Evolutionary conservation across 164 flowering plant species (phyloP), one percentile per base, ranked within the genome.

Genomic region (Berberis vulgaris): DNA sequence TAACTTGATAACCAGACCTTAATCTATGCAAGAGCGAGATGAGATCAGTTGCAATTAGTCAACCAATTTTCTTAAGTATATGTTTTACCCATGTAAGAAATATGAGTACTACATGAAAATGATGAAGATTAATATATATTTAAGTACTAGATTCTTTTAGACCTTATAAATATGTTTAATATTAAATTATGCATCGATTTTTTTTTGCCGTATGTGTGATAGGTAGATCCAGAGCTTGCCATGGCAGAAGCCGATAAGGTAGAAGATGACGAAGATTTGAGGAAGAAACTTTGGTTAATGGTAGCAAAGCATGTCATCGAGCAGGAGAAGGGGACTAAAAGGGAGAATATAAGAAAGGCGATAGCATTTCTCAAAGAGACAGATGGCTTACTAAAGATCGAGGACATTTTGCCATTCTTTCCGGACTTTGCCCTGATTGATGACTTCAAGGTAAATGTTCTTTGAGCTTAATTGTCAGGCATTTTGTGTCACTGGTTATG

Each of bases 161-260:
- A 26, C 26, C 26, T 26, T 26, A 26, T 26, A 26, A 26, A 26
- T 26, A 26, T 26, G 26, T 26, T 26, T 26, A 26, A 26, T 26
- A 26, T 26, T 26, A 26, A 26, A 26, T 26, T 26, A 26, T 26
- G 26, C 26, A 26, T 26, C 26, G 0, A 26, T 26, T 0, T 26
- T 26, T 26, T 26, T 26, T 26, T 26, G 26, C 26, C 26, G 26
- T 26, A 0, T 26, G 26, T 76, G 60, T 46, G 52, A 45, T 76
- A 95, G 99, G 94, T 95, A 69, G 99, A 95, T 64, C 83, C 91
- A 41, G 99, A 91, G 77, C 97, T 95, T 74, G 99, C 99, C 45
- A 95, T 83, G 99, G 99, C 99, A 67, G 99, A 95, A 80, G 99
- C 99, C 62, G 99, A 95, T 75, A 95, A 91, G 74, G 97, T 91